These are phyloP conservation scores for Penicillium janthinellum DNA, from an alignment of 2,329 filamentous ascomycete genomes.

Conservation along the genomic window DNA sequence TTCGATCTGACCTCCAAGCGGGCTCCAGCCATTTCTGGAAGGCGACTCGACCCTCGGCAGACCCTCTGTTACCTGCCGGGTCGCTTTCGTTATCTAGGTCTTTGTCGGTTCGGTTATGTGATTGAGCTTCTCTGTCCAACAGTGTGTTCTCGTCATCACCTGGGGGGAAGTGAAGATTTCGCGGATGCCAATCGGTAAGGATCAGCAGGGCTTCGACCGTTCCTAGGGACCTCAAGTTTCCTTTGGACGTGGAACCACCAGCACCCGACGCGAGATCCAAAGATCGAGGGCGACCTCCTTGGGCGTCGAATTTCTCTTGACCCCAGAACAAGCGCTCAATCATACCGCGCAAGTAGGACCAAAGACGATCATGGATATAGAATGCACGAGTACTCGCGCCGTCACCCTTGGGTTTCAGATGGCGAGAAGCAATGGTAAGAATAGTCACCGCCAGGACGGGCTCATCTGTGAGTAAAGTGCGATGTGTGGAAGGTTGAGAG, in stretches of 20 bases:
- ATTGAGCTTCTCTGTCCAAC: constrained; percentile 70
- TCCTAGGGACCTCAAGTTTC: constrained; percentile 83
- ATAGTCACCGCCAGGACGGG: constrained; percentile 91
- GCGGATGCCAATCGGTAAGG: constrained; percentile 94
- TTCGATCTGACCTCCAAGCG: constrained; percentile 89
- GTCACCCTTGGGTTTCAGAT: constrained; percentile 76
- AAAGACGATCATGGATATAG: constrained; percentile 91
- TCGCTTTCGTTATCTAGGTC: constrained; percentile 44
- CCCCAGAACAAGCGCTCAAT: constrained; percentile 94
- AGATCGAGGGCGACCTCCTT: constrained; percentile 67
- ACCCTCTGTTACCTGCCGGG: constrained; percentile 49
- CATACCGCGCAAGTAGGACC: constrained; percentile 92
- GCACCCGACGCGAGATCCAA: constrained; percentile 64
- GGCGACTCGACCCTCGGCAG: constrained; percentile 76
- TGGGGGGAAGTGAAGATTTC: constrained; percentile 87
- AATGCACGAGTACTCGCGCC: constrained; percentile 82
- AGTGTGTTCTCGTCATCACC: constrained; percentile 67
- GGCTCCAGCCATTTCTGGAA: constrained; percentile 95
- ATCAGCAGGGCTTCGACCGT: constrained; percentile 94
- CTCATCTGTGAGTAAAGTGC: constrained; percentile 81
- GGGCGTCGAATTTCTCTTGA: constrained; percentile 91
- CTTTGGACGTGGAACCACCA: constrained; percentile 59
- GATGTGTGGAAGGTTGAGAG: constrained; percentile 75
- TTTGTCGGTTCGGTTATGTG: constrained; percentile 55
- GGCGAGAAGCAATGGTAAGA: constrained; percentile 86